Evolutionary conservation across 352 stramenopile genomes (phyloP).

Genomic region (Aphanomyces stellatus): DNA sequence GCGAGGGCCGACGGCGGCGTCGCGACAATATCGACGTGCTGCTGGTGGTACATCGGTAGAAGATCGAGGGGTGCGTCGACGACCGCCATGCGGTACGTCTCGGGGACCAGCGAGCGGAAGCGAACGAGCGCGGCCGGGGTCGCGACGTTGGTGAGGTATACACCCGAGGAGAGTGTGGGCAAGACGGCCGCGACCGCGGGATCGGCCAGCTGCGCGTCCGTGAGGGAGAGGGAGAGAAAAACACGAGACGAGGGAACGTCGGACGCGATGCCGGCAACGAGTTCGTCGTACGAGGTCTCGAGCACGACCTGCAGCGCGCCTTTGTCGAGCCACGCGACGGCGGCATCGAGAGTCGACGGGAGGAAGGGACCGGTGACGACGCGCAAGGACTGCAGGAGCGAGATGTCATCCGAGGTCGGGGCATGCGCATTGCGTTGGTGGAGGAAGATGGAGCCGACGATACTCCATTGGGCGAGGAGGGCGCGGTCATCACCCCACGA

Average conservation of each 20-base stretch:
- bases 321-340: conserved; percentile 60
- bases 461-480: background rate
- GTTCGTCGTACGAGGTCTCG: conserved; percentile 36
- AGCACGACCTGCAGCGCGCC: conserved; percentile 49
- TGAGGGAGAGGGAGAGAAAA: conserved; percentile 44
- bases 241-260: conserved; percentile 55
- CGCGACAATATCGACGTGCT: conserved; percentile 48
- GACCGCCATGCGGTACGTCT: conserved; percentile 3
- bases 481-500: background rate
- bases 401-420: background rate
- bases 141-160: conserved; percentile 39
- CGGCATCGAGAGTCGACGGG: conserved; percentile 39
- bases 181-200: conserved; percentile 36
- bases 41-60: conserved; percentile 10
- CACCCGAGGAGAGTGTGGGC: conserved; percentile 27
- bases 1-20: conserved; percentile 24
- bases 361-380: conserved; percentile 55
- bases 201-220: conserved; percentile 24
- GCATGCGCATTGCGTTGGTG: background rate
- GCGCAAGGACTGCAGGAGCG: conserved; percentile 31
- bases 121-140: conserved; percentile 1
- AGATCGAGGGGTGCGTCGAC: background rate
- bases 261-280: conserved; percentile 43
- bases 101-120: conserved; percentile 14
- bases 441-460: conserved; percentile 12